Conservation (phyloP, 1,139 yeast genomes). For the Debaryomycetaceae sp. region DNA sequence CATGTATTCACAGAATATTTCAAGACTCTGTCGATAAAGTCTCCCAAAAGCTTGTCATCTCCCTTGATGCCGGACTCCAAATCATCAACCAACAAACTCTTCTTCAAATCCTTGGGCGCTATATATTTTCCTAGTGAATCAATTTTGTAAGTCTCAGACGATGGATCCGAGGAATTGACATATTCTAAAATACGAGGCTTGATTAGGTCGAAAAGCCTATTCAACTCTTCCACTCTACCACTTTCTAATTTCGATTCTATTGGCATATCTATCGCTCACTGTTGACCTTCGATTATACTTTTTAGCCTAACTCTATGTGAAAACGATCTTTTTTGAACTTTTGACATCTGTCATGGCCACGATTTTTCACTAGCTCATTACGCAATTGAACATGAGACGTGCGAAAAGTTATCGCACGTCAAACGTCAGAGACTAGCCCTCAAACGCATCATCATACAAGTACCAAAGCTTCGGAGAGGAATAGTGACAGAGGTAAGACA, state of each 20-base stretch:
- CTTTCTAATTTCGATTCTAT: conserved; percentile 24
- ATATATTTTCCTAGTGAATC: conserved; percentile 39
- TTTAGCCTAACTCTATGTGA: not conserved
- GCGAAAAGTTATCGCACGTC: not conserved
- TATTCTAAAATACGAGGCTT: conserved; percentile 38
- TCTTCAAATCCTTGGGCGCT: conserved; percentile 32
- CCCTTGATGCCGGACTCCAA: conserved; percentile 17
- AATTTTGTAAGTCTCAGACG: conserved; percentile 19
- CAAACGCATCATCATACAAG: too few relatives aligned
- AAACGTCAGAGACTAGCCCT: too few relatives aligned
- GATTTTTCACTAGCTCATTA: too few relatives aligned
- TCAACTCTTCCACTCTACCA: conserved; percentile 38
- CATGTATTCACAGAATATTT: conserved; percentile 77
- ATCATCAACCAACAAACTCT: conserved; percentile 14
- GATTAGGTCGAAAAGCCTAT: conserved; percentile 26
- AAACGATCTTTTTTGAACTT: too few relatives aligned
- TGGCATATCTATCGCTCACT: conserved; percentile 2
- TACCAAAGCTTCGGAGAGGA: too few relatives aligned
- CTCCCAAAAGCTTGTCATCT: conserved; percentile 29
- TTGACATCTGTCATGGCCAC: too few relatives aligned
- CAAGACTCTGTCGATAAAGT: conserved; percentile 55
- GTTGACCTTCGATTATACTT: not conserved
- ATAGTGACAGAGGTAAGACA: too few relatives aligned
- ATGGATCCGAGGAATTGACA: conserved; percentile 33
- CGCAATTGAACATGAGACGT: not conserved